Evolutionary conservation across 768 basidiomycete genomes (phyloP), one percentile per base, ranked within the genome.

Genomic region (Russula dissimulans): DNA sequence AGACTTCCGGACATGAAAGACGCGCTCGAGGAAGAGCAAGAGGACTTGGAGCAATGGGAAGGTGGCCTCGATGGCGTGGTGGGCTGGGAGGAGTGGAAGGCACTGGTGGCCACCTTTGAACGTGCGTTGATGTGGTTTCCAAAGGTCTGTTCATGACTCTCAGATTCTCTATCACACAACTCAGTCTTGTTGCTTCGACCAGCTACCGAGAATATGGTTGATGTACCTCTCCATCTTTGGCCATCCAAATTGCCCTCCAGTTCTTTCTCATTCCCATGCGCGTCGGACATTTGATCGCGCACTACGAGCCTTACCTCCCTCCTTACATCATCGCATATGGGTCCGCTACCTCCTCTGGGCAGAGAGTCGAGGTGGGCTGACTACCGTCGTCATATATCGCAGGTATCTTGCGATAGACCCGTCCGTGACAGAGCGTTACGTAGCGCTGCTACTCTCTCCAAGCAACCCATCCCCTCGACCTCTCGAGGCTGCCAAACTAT

Each of bases 71-170:
- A 98, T 69, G 84, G 87, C 3, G 77, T 94, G 6, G 79, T 97
- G n/a, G 97, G 95, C 5, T 97, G 87, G 85, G 86, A 91, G 65
- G 97, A 99, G 72, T 99, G 97, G 97, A 91, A 83, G 69, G 75
- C 84, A 15, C 80, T 99, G 12, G 79, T 95, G 17, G 89, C 92
- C 9, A 82, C 84, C 0, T 95, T 92, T 69, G 97, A 99, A 69
- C 82, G 97, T 61, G 91, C 91, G 59, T 75, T 99, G 43, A 91
- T 91, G 85, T 98, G 93, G 89, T 72, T 97, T 52, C 92, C 94
- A 57, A 89, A 85, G 71, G 94, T 93, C 68, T 65, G 84, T 75
- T 34, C 3, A 59, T 51, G 41, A 0, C 54, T 11, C 54, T 41
- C 56, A 29, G 62, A 47, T 45, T 49, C 34, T 31, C 32, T 57